phyloP scores from a whole-genome alignment of 2,329 filamentous ascomycete genomes.

The Trichocomaceae sp. region DNA sequence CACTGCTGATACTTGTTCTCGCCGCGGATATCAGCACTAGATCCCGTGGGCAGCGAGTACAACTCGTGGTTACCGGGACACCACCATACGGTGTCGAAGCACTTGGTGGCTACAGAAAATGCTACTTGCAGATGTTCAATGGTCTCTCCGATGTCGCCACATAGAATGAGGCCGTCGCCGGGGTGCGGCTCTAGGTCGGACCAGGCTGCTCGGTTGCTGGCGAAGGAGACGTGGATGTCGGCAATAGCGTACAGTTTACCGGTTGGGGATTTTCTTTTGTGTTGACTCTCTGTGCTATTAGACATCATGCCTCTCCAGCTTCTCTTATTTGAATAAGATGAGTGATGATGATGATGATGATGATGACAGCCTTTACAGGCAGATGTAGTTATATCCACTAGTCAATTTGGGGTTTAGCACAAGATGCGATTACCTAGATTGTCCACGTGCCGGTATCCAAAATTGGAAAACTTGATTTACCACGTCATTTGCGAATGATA shows the following conservation, averaged over 20 bases:
- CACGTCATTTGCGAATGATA: background rate
- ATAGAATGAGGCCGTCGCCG: constrained; percentile 11
- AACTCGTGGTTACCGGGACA: constrained; percentile 13
- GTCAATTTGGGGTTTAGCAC: background rate
- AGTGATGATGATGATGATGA: background rate
- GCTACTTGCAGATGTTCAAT: constrained; percentile 10
- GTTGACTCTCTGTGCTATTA: background rate
- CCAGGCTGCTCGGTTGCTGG: constrained; percentile 9
- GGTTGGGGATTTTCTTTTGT: background rate
- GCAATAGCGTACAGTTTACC: constrained; percentile 12
- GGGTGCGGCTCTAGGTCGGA: constrained; percentile 11
- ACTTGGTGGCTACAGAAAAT: constrained; percentile 7
- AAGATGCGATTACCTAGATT: background rate
- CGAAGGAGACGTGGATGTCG: constrained; percentile 9
- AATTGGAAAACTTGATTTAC: too few relatives aligned
- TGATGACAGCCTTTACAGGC: background rate
- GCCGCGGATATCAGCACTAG: constrained; percentile 6
- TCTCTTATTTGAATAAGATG: background rate
- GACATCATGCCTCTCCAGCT: background rate
- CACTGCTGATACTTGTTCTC: constrained; percentile 12
- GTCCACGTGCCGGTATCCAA: background rate
- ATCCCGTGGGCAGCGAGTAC: constrained; percentile 9
- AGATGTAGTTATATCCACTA: background rate
- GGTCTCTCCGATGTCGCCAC: constrained; percentile 11
- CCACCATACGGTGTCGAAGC: constrained; percentile 12